Evolutionary conservation across 257 asterid species (phyloP).

Genomic region (Lycium barbarum): DNA sequence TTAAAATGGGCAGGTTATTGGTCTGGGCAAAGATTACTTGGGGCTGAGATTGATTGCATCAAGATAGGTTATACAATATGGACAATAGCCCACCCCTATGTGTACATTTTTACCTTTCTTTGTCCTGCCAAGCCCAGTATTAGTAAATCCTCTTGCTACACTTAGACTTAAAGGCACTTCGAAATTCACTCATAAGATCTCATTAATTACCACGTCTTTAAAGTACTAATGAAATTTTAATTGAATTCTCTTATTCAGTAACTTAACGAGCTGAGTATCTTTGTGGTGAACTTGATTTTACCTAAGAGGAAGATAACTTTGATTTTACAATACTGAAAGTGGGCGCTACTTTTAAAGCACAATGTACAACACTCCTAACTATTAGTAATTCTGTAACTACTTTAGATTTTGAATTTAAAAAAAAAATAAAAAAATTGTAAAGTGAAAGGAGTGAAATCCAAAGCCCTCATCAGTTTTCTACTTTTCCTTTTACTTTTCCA

Average conservation of each 20-base stretch:
- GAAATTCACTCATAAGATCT: too few species aligned
- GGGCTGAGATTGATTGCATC: too few species aligned
- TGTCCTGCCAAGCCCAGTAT: not conserved
- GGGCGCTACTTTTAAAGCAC: not conserved
- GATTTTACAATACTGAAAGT: not conserved
- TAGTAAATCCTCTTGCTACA: not conserved
- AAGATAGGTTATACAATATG: too few species aligned
- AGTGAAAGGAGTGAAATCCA: conserved; percentile 36
- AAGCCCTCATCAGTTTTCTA: conserved; percentile 50
- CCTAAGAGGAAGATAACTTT: not conserved
- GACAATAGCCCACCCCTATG: not conserved
- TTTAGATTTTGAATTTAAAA: not conserved
- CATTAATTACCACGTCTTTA: not conserved
- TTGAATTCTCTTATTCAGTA: not conserved
- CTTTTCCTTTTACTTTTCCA: conserved; percentile 40
- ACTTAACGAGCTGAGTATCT: not conserved
- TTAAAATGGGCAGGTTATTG: too few species aligned
- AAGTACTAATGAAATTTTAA: not conserved
- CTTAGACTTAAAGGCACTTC: not conserved
- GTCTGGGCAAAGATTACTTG: too few species aligned
- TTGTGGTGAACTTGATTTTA: not conserved
- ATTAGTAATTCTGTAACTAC: not conserved
- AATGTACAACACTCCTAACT: not conserved
- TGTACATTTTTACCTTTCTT: not conserved
- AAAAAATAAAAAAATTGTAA: conserved; percentile 13